Evolutionary conservation across 1,284 basidiomycete species (phyloP).

Genomic region (Golubevia pallescens): DNA sequence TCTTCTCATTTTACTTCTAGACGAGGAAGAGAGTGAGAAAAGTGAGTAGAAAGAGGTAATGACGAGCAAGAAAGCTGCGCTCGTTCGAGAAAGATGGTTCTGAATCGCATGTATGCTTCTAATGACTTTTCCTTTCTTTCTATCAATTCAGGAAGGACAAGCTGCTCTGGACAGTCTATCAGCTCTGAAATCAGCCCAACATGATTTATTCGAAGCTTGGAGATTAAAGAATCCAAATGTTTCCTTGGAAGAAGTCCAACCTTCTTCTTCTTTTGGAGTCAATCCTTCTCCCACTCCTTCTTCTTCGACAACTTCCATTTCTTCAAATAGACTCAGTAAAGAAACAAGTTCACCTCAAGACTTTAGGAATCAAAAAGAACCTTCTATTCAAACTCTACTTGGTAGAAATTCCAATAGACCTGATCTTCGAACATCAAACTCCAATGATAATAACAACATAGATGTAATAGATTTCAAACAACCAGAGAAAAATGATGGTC

Average conservation of each 20-base stretch:
- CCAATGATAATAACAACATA: neutral
- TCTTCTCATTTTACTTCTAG: conserved; percentile 9
- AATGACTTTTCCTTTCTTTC: no score
- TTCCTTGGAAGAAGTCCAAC: neutral
- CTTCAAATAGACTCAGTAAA: neutral
- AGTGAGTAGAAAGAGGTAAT: no score
- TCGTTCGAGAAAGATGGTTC: no score
- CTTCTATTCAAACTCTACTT: neutral
- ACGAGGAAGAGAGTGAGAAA: conserved; percentile 1
- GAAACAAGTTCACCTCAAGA: no score
- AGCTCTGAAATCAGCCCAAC: neutral
- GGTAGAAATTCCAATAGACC: neutral
- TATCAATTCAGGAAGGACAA: neutral
- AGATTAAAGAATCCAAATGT: neutral
- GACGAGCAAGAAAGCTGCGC: no score
- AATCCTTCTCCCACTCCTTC: neutral
- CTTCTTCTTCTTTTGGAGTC: neutral
- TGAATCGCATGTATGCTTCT: no score
- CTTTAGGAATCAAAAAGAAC: neutral
- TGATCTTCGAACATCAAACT: neutral
- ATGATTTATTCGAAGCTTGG: neutral
- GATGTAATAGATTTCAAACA: neutral
- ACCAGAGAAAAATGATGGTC: neutral
- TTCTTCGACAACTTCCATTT: neutral
- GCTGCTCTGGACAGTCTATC: neutral